phyloP scores from a whole-genome alignment of 2,329 filamentous ascomycete species.

The Penicillium sp. region DNA sequence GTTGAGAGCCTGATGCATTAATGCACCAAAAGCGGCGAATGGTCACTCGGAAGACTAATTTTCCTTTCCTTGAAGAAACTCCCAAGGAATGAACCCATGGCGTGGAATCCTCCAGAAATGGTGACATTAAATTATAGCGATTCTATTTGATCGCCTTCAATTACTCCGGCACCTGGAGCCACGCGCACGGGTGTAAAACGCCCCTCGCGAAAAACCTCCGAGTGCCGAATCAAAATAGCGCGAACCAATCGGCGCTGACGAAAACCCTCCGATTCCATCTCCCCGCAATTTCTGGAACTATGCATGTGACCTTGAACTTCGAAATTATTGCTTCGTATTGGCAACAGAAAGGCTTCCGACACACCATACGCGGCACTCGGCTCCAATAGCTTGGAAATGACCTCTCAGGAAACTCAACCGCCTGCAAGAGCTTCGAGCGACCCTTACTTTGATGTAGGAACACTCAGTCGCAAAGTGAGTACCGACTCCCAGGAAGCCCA shows the following conservation, averaged over 20 bases:
- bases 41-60: too few species aligned
- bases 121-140: too few species aligned
- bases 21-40: too few species aligned
- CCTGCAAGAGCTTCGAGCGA: slow-evolving; percentile 16
- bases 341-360: neutral
- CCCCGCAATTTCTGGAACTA: neutral
- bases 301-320: slow-evolving; percentile 5
- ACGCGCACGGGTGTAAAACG: neutral
- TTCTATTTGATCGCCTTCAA: too few species aligned
- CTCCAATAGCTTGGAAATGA: slow-evolving; percentile 4
- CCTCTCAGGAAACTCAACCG: neutral
- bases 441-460: slow-evolving; percentile 31
- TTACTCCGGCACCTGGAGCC: neutral
- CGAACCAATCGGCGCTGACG: slow-evolving; percentile 3
- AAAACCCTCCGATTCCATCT: slow-evolving; percentile 15
- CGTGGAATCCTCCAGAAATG: too few species aligned
- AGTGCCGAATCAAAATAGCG: slow-evolving; percentile 7
- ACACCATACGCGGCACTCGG: neutral
- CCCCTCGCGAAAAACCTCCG: slow-evolving; percentile 8
- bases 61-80: too few species aligned
- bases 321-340: neutral
- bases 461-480: slow-evolving; percentile 33
- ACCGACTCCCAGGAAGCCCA: slow-evolving; percentile 30
- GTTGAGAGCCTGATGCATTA: too few species aligned
- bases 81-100: too few species aligned